A percentile compares a stretch with the other conserved stretches of the same genome.
phyloP scores from a whole-genome alignment of 1,284 basidiomycete species.

The Ceratobasidium sp. region DNA sequence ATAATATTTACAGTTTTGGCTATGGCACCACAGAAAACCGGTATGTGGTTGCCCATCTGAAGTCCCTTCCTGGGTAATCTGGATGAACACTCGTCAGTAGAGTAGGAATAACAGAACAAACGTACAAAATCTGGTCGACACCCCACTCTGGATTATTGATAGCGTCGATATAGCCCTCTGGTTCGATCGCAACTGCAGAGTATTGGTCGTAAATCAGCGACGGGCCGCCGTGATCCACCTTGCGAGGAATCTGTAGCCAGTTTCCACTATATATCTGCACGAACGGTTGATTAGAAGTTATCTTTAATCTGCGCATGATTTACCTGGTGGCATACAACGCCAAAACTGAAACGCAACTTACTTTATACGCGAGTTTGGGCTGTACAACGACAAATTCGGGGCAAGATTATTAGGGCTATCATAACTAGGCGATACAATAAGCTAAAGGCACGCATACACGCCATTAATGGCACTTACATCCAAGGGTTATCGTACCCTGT shows the following conservation, averaged over 20 bases:
- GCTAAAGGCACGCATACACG: background rate
- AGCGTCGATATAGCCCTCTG: slow-evolving; percentile 62
- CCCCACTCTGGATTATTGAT: slow-evolving; percentile 63
- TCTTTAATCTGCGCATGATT: slow-evolving; percentile 58
- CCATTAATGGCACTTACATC: slow-evolving; percentile 54
- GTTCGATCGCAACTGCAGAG: slow-evolving; percentile 64
- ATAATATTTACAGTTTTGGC: background rate
- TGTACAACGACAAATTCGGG: slow-evolving; percentile 60
- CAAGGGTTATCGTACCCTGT: slow-evolving; percentile 63
- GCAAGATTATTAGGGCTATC: slow-evolving; percentile 54
- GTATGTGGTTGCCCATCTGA: slow-evolving; percentile 60
- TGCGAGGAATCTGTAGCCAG: slow-evolving; percentile 61
- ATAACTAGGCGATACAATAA: background rate
- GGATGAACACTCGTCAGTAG: slow-evolving; percentile 29
- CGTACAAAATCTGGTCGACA: slow-evolving; percentile 61
- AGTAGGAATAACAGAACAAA: slow-evolving; percentile 23
- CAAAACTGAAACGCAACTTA: slow-evolving; percentile 48
- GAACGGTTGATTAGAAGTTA: slow-evolving; percentile 64
- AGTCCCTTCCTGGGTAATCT: slow-evolving; percentile 58
- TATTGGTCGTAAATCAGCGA: slow-evolving; percentile 56
- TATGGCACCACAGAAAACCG: slow-evolving; percentile 54
- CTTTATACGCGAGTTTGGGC: slow-evolving; percentile 62
- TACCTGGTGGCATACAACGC: slow-evolving; percentile 6
- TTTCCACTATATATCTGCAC: slow-evolving; percentile 63
- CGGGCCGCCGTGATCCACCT: slow-evolving; percentile 61